Percentiles rank a stretch among this genome's conserved stretches.
phyloP scores from a whole-genome alignment of 768 basidiomycete genomes.

The Pseudohyphozyma bogoriensis region DNA sequence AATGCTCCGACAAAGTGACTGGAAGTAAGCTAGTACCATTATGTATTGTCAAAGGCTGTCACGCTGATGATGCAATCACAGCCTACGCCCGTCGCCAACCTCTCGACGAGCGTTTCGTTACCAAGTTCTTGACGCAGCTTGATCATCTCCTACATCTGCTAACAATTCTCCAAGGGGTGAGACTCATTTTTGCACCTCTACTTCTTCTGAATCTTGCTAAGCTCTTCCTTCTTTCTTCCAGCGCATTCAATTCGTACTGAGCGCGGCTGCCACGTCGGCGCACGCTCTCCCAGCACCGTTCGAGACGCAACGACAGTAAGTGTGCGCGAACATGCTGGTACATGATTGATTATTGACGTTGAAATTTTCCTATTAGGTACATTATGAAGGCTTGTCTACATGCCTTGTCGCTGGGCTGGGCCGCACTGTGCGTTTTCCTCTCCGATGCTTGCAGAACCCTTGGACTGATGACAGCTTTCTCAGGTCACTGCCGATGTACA shows the following conservation, averaged over 20 bases:
- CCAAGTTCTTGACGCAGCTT: slow-evolving; percentile 22
- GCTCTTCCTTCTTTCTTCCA: too few relatives aligned
- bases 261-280: slow-evolving; percentile 18
- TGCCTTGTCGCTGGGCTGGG: slow-evolving; percentile 24
- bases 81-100: slow-evolving; percentile 19
- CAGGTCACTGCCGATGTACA: slow-evolving; percentile 17
- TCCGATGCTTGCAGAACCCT: slow-evolving; percentile 3
- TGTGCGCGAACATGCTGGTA: too few relatives aligned
- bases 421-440: slow-evolving; percentile 15
- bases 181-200: background rate
- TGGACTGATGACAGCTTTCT: slow-evolving; percentile 10
- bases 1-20: slow-evolving; percentile 18
- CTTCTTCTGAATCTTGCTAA: background rate
- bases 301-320: slow-evolving; percentile 17
- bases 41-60: background rate
- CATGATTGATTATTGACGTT: too few relatives aligned
- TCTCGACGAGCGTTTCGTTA: slow-evolving; percentile 15
- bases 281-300: slow-evolving; percentile 23
- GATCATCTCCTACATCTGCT: slow-evolving; percentile 25
- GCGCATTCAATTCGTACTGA: slow-evolving; percentile 23
- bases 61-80: background rate
- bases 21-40: slow-evolving; percentile 11
- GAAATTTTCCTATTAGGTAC: too few relatives aligned
- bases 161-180: slow-evolving; percentile 16
- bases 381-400: slow-evolving; percentile 21